Conservation (phyloP, 2,329 filamentous ascomycete species). For the Aspergillus hortae region DNA sequence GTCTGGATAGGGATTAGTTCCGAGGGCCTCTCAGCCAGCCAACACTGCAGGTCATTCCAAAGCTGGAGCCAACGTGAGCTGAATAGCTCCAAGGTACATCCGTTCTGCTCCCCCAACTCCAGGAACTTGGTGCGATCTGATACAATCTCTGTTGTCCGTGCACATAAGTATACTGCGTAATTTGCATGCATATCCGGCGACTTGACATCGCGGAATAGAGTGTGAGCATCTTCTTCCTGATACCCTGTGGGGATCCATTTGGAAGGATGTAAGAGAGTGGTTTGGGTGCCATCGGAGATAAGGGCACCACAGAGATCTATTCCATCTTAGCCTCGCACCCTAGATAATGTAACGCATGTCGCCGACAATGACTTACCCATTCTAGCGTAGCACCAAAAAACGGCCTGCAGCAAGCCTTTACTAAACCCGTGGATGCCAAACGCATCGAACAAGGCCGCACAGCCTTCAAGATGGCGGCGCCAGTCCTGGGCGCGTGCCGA, state of each 20-base stretch:
- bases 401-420: conserved; percentile 50
- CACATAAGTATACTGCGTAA: conserved; percentile 56
- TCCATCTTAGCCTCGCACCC: conserved; percentile 1
- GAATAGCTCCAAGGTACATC: conserved; percentile 41
- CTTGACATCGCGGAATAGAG: conserved; percentile 34
- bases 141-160: conserved; percentile 51
- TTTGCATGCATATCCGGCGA: conserved; percentile 57
- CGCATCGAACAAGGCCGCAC: conserved; percentile 51
- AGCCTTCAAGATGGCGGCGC: conserved; percentile 56
- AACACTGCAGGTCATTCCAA: conserved; percentile 51
- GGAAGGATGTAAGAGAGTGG: conserved; percentile 47
- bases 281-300: conserved; percentile 50
- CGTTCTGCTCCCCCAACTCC: conserved; percentile 47
- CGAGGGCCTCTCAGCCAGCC: conserved; percentile 45
- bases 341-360: not conserved
- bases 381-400: conserved; percentile 58
- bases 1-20: conserved; percentile 46
- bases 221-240: conserved; percentile 33
- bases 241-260: conserved; percentile 47
- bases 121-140: conserved; percentile 48
- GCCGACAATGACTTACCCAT: conserved; percentile 42
- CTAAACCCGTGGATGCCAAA: conserved; percentile 51
- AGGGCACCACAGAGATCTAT: conserved; percentile 54
- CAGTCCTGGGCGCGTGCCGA: conserved; percentile 49
- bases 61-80: conserved; percentile 46